Evolutionary conservation across 2,329 filamentous ascomycete species (phyloP), one percentile per base, ranked within the genome.

Genomic region (Thelonectria rubi): DNA sequence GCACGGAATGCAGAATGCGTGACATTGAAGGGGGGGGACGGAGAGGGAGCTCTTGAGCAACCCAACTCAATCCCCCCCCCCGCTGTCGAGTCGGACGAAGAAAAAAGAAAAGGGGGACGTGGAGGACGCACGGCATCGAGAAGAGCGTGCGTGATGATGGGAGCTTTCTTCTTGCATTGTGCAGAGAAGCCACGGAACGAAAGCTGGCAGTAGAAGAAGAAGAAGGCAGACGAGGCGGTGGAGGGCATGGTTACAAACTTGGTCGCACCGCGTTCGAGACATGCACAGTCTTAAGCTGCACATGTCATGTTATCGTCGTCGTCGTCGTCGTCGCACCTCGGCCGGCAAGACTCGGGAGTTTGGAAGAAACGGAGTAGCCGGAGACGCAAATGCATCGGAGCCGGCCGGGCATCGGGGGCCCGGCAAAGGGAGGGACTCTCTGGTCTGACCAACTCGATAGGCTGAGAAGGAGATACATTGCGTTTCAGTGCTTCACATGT

Each of bases 21-120:
- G 55, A 58, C 48, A 58, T 53, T 40, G 37, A 40, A 15, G n/a
- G 47, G 55, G 43, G 15, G 47, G 47, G 40, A 30, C 15, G 3
- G 48, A 46, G 55, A 24, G 30, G 20, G 14, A n/a, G 14, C 45
- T 37, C 42, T 5, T 21, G 24, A 12, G 18, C 34, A 42, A 24
- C 24, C n/a, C n/a, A n/a, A n/a, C n/a, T n/a, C 7, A 24, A 4
- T 7, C 7, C 24, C 4, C 24, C 7, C 24, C 24, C 24, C 24
- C 24, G 24, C 24, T 24, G 14, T 17, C 21, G 12, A n/a, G 40
- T 5, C n/a, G 18, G 15, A 17, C 30, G 2, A 18, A n/a, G n/a
- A 2, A 34, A 14, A 32, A 48, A 37, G 10, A 3, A 20, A 7
- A 24, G 17, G 48, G 24, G 24, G 24, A 24, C 24, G 24, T 24